Evolutionary conservation across 2,329 filamentous ascomycete species (phyloP), one percentile per base, ranked within the genome.

Genomic region (Teratosphaeriaceae sp.): DNA sequence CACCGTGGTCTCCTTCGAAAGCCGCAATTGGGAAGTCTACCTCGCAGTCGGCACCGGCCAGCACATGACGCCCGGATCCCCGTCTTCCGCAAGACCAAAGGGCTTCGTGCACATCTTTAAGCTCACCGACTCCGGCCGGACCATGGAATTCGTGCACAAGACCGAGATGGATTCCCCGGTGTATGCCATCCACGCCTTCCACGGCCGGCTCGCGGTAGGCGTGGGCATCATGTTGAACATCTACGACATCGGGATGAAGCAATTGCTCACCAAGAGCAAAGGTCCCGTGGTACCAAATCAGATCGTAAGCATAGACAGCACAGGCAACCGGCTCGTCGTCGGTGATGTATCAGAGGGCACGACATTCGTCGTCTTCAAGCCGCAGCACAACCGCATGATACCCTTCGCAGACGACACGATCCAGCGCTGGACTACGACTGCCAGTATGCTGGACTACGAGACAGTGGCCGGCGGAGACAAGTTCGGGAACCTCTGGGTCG

Each of bases 381-480:
- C 84, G 80, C 88, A 27, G 52, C 85, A 88, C 53, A 97, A 97
- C 65, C 85, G 84, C 56, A 73, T 98, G 37, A 94, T 98, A 46
- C 85, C 90, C 0, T 98, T 98, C 58, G 86, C 79, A 15, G 92
- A 98, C 60, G 92, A 99, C 62, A 84, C 82, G 5, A 77, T 96
- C 47, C 76, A 88, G 39, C 81, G 92, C 23, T 97, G 89, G 86
- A 94, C 88, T 1, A 94, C 88, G 1, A 85, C 85, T 53, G 84
- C 85, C 1, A 78, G 88, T 2, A 95, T 98, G 88, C 82, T 97
- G 2, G 92, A 99, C 66, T 99, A 98, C 65, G 92, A 98, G 63
- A 94, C 92, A 1, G 81, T 86, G 19, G 89, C 88, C 2, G 92
- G 90, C 26, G 90, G 90, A 26, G 92, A 99, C 70, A 97, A 96